Conservation (phyloP, 2,329 filamentous ascomycete species). For the Fusarium citri region DNA sequence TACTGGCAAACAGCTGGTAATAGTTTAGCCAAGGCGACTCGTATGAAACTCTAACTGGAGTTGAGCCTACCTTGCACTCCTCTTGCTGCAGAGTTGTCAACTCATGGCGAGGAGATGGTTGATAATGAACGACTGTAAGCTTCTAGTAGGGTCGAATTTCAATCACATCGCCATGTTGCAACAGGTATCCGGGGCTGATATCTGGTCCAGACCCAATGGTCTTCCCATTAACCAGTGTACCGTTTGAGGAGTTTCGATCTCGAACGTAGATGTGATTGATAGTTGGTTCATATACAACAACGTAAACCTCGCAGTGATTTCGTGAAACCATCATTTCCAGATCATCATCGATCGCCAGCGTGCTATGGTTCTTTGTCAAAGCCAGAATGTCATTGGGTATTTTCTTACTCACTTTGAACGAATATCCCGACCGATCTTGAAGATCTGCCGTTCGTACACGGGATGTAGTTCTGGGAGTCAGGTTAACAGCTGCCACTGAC, state of each 20-base stretch:
- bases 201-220: slow-evolving; percentile 56
- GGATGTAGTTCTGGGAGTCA: slow-evolving; percentile 44
- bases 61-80: slow-evolving; percentile 49
- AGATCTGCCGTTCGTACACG: slow-evolving; percentile 48
- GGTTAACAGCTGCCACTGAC: slow-evolving; percentile 23
- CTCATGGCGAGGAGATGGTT: slow-evolving; percentile 38
- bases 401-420: slow-evolving; percentile 47
- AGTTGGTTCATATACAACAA: slow-evolving; percentile 61
- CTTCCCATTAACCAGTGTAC: slow-evolving; percentile 63
- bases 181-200: slow-evolving; percentile 58
- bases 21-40: background rate
- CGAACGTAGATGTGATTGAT: slow-evolving; percentile 64
- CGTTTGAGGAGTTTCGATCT: slow-evolving; percentile 65
- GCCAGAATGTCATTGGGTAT: background rate
- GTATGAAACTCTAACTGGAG: too few relatives aligned
- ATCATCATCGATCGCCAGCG: slow-evolving; percentile 54
- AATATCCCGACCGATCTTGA: slow-evolving; percentile 53
- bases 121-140: slow-evolving; percentile 50
- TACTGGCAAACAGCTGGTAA: slow-evolving; percentile 50
- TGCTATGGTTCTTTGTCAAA: slow-evolving; percentile 44
- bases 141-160: slow-evolving; percentile 55
- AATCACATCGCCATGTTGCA: slow-evolving; percentile 64
- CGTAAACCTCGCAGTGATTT: slow-evolving; percentile 67
- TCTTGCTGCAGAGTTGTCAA: slow-evolving; percentile 48
- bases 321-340: slow-evolving; percentile 59